Conservation (phyloP, 2,329 filamentous ascomycete genomes). For the Aspergillus awamori region DNA sequence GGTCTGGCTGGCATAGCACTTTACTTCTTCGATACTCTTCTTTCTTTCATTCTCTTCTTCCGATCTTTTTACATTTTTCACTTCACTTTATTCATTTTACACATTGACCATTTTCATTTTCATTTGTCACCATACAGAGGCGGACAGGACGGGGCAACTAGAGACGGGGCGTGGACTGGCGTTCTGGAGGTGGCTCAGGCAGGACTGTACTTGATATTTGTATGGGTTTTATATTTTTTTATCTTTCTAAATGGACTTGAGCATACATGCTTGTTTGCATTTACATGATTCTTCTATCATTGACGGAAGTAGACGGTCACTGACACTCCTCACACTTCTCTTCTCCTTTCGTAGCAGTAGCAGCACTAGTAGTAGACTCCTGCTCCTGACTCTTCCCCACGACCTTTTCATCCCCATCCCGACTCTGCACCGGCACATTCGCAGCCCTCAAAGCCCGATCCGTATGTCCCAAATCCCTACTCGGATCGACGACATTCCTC, state of each 20-base stretch:
- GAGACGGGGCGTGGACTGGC: conserved; percentile 23
- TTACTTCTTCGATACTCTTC: conserved; percentile 2
- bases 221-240: conserved; percentile 3
- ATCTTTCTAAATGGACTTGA: conserved; percentile 4
- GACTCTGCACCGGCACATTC: not conserved
- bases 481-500: conserved; percentile 78
- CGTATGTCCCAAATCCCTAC: conserved; percentile 78
- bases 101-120: not conserved
- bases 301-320: conserved; percentile 18
- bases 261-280: not conserved
- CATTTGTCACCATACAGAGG: conserved; percentile 8
- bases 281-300: conserved; percentile 10
- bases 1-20: conserved; percentile 6
- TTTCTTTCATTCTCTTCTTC: conserved; percentile 10
- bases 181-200: conserved; percentile 14
- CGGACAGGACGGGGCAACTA: conserved; percentile 17
- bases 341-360: not conserved
- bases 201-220: conserved; percentile 5
- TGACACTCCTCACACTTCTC: conserved; percentile 34
- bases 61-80: conserved; percentile 6
- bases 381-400: conserved; percentile 34
- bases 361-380: not conserved
- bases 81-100: not conserved
- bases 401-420: conserved; percentile 31
- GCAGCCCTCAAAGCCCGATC: conserved; percentile 55